Evolutionary conservation across 441 rosid species (phyloP).

Genomic region (Gossypium gossypioides): DNA sequence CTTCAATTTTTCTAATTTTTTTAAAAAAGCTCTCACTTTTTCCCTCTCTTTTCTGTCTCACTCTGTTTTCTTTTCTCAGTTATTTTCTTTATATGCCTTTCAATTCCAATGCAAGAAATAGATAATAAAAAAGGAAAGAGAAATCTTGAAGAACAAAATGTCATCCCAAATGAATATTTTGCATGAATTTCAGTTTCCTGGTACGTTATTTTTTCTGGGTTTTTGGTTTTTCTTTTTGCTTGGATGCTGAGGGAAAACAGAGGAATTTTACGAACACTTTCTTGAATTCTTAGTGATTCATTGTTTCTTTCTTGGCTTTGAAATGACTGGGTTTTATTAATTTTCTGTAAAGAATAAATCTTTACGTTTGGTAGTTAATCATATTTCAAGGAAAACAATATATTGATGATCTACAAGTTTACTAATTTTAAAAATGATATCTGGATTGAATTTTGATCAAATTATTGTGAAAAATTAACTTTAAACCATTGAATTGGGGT

Average conservation of each 20-base stretch:
- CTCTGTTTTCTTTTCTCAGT: background rate
- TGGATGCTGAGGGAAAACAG: background rate
- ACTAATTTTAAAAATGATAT: background rate
- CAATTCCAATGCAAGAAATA: background rate
- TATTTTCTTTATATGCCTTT: background rate
- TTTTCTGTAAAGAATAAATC: background rate
- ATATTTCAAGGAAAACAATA: background rate
- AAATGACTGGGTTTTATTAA: background rate
- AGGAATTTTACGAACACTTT: background rate
- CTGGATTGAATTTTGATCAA: background rate
- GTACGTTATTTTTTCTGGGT: constrained; percentile 9
- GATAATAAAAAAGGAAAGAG: background rate
- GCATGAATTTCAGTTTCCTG: constrained; percentile 19
- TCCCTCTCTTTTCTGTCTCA: constrained; percentile 2
- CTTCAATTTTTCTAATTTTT: background rate
- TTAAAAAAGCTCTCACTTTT: background rate
- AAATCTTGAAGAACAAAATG: constrained; percentile 3
- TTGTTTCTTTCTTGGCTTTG: background rate
- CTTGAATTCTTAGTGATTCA: background rate
- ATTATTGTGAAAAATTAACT: background rate
- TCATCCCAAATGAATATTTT: constrained; percentile 1
- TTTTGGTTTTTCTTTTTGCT: background rate
- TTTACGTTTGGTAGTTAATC: background rate
- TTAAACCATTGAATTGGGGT: background rate
- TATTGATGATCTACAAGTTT: background rate